phyloP scores from a whole-genome alignment of 2,329 filamentous ascomycete genomes.

The Pyrenochaeta sp. region DNA sequence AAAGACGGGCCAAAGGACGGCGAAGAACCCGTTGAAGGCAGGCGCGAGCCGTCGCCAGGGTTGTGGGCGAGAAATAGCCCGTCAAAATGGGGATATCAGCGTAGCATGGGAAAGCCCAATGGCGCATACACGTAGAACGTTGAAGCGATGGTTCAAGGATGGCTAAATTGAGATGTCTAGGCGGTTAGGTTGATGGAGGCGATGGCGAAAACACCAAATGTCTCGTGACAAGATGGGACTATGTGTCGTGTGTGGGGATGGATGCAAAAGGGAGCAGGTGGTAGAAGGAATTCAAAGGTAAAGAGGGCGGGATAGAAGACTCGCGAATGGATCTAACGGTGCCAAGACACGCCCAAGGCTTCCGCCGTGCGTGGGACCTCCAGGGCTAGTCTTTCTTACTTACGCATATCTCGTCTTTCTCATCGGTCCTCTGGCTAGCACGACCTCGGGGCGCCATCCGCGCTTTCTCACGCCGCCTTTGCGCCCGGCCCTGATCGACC shows the following conservation, averaged over 20 bases:
- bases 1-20: conserved; percentile 26
- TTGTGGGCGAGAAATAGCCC: conserved; percentile 36
- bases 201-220: conserved; percentile 23
- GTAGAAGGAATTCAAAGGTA: conserved; percentile 35
- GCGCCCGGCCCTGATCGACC: conserved; percentile 5
- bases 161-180: conserved; percentile 13
- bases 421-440: conserved; percentile 22
- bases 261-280: conserved; percentile 32
- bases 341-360: conserved; percentile 29
- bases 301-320: conserved; percentile 22
- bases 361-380: conserved; percentile 24
- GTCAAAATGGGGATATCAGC: conserved; percentile 46
- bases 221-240: conserved; percentile 14
- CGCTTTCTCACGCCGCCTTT: conserved; percentile 16
- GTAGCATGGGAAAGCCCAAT: conserved; percentile 45
- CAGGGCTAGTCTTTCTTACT: conserved; percentile 24
- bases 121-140: conserved; percentile 45
- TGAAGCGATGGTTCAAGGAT: conserved; percentile 24
- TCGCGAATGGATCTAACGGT: conserved; percentile 24
- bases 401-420: conserved; percentile 30
- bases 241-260: conserved; percentile 21
- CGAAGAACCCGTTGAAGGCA: conserved; percentile 28
- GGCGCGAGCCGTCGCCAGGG: conserved; percentile 36
- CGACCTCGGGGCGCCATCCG: conserved; percentile 12
- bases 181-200: conserved; percentile 21